Percentiles rank a stretch among this genome's conserved stretches.
Conservation (phyloP, 225 moss, liverwort and hornwort genomes). For the Marchantia polymorpha region DNA sequence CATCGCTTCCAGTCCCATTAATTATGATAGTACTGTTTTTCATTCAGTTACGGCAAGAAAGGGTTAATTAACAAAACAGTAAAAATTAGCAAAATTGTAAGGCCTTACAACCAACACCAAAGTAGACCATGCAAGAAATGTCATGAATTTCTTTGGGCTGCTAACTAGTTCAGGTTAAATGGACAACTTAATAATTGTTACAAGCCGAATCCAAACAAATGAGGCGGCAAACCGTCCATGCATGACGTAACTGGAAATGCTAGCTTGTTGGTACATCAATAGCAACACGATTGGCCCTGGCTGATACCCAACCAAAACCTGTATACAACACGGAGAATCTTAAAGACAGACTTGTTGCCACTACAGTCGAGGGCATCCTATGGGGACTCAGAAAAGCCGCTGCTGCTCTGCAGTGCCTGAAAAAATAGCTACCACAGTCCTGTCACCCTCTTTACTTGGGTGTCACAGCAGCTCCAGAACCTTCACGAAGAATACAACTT, state of each 20-base stretch:
- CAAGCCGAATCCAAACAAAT: constrained; percentile 46
- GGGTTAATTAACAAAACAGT: constrained; percentile 20
- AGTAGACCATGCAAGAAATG: constrained; percentile 21
- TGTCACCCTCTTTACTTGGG: constrained; percentile 36
- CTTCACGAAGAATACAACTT: constrained; percentile 42
- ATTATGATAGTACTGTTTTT: constrained; percentile 14
- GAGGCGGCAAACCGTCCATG: constrained; percentile 39
- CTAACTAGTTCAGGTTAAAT: constrained; percentile 30
- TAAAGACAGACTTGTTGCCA: constrained; percentile 39
- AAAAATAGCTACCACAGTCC: constrained; percentile 51
- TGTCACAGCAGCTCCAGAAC: constrained; percentile 32
- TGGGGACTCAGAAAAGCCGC: constrained; percentile 36
- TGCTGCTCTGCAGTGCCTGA: constrained; percentile 42
- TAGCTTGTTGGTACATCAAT: constrained; percentile 38
- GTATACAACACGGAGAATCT: constrained; percentile 38
- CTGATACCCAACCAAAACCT: constrained; percentile 40
- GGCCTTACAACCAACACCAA: constrained; percentile 14
- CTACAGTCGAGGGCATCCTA: constrained; percentile 41
- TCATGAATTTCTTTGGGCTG: constrained; percentile 25
- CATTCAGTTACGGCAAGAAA: constrained; percentile 25
- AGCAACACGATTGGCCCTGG: constrained; percentile 36
- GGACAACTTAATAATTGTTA: constrained; percentile 44
- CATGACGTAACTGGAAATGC: constrained; percentile 34
- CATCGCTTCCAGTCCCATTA: constrained; percentile 16
- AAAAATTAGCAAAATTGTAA: constrained; percentile 21